Base-by-base conservation (phyloP, 169 alveolate genomes). In the Blepharisma undulans region DNA sequence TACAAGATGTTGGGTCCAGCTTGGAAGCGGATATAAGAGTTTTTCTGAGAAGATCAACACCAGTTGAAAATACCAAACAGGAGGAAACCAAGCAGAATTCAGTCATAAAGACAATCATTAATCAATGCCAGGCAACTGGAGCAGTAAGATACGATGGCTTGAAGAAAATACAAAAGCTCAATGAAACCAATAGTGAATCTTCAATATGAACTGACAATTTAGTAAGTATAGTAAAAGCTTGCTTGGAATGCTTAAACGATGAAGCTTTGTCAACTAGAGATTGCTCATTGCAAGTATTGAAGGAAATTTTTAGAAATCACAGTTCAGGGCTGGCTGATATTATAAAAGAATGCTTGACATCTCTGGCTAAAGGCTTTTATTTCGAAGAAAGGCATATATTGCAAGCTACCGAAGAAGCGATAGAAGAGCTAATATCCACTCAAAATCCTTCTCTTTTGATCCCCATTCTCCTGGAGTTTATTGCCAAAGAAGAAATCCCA, bases 341-440 rank as follows among this genome's bases (percentile, higher is more conserved):
- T 16, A 25, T 84, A 84, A 48, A 25, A 21, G 79, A 33, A 18
- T 25, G 30, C 27, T 32, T 84, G 16, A 60, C 27, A 59, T 21
- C 36, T 21, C 22, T 84, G n/a, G 60, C 36, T 29, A 32, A 84
- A 84, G 89, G 79, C 0, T 84, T 36, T 48, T 25, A 84, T 60
- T 22, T 84, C 27, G 89, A 84, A 36, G 78, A 84, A 36, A 34
- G 89, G 12, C 77, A 84, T 25, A 84, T 84, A n/a, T 18, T 36
- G 19, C 89, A 84, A 84, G 30, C 89, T 18, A 84, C 89, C 10
- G 89, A 84, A 84, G 89, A 84, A 60, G 27, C 78, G 32, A 84
- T 84, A 76, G 77, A 84, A 48, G 74, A 22, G 21, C 16, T 84
- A 10, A 25, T 84, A 7, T 21, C 30, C 59, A 21, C 2, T 19